Base-by-base conservation (phyloP, 2,329 filamentous ascomycete species). In the Emmonsiellopsis sp. region DNA sequence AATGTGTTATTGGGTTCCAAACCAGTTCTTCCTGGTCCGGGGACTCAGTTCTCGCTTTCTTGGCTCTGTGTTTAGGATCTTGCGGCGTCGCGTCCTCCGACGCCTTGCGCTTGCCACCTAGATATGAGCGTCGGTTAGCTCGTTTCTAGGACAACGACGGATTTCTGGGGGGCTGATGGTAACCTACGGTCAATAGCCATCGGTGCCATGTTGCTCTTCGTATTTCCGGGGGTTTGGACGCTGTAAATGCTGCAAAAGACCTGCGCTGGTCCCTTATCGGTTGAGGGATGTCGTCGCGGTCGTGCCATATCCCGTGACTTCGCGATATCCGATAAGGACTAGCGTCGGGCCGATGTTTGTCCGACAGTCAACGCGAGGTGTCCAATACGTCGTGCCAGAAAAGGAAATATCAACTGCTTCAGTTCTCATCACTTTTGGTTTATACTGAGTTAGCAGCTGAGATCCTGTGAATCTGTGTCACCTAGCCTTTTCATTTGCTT, bases 11-110 rank as follows among this genome's bases (percentile, higher is more conserved):
- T 13, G 36, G 17, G 42, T 6, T 45, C 34, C 53, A 50, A 57
- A 71, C 70, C 62, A 68, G 64, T 31, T 51, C 52, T 33, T 62
- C 66, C 56, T 66, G 66, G 27, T 70, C 68, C 5, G 70, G 72
- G 8, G 74, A 74, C 55, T 73, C 71, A 13, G 74, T 76, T 58
- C 74, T 71, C 51, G 75, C 73, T 57, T 75, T 77, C 65, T 77
- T 77, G 57, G 64, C 71, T 54, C 67, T 70, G 56, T 71, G 71
- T 48, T 67, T 66, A 43, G 68, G 69, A 56, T 72, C 68, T 56
- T 68, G 69, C 60, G 67, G 71, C 59, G 70, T 68, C 40, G 66
- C 67, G 56, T 77, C 74, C 56, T 77, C 73, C n/a, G 71, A 74
- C 46, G 74, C 75, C 61, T 77, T 77, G 60, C 75, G 71, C 65